Evolutionary conservation across 1,284 basidiomycete species (phyloP), one percentile per base, ranked within the genome.

Genomic region (Trametes polyzona): DNA sequence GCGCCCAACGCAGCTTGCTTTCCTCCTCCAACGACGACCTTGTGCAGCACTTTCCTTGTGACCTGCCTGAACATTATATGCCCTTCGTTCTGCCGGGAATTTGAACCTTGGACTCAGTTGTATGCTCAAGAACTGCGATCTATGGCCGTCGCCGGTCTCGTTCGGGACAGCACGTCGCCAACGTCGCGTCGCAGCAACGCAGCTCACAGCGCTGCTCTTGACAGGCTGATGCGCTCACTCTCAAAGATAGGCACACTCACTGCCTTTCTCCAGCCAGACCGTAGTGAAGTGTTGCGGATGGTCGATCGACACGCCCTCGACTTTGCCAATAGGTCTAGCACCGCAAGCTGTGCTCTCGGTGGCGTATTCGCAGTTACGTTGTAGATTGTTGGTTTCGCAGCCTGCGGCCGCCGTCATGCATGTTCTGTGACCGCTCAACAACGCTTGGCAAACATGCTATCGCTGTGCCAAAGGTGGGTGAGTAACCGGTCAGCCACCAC

Each of bases 11-110:
- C n/a, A 26, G 44, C 37, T 9, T 5, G 10, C 44, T 47, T 27
- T 54, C 43, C 32, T 37, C 33, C 32, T 44, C 39, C 29, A 33
- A 32, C 44, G 44, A 32, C 44, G 41, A n/a, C 24, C 41, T 42
- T 16, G 41, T 27, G 41, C 41, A n/a, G 4, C 24, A 16, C 16
- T 2, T 9, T n/a, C 16, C 41, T 27, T 26, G 36, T 26, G 24
- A 42, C 41, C 24, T 14, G 6, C 16, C 24, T 42, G 24, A 4
- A 17, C 40, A 41, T 17, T 24, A 8, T 14, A 5, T 19, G 19
- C 3, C 19, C 5, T 6, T 35, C 39, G 4, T 27, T 6, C 16
- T 42, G 24, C 14, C 16, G 24, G 16, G 41, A 42, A 42, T 23
- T 23, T n/a, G 41, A 42, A 42, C 24, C 16, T 7, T n/a, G 2